Evolutionary conservation across 768 basidiomycete species (phyloP), one percentile per base, ranked within the genome.

Genomic region (Serpula lacrymans): DNA sequence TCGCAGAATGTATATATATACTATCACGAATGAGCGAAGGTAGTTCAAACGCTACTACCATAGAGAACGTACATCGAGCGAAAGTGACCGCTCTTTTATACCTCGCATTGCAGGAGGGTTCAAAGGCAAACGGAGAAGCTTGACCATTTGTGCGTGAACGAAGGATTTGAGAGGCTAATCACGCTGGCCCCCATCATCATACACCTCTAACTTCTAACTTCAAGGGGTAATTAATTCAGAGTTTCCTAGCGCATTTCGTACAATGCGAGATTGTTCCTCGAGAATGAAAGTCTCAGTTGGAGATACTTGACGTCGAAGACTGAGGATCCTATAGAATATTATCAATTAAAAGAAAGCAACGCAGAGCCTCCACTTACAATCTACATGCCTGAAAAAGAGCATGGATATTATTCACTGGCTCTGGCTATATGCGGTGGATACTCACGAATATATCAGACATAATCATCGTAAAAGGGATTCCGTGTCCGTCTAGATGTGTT

Each of bases 181-280:
- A n/a, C n/a, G n/a, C n/a, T n/a, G n/a, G n/a, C n/a, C n/a, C n/a
- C n/a, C n/a, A n/a, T n/a, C n/a, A n/a, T n/a, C n/a, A n/a, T n/a
- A n/a, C n/a, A n/a, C n/a, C n/a, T n/a, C n/a, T n/a, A n/a, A n/a
- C n/a, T n/a, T n/a, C n/a, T n/a, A n/a, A n/a, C n/a, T 20, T 46
- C 45, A 13, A 37, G 24, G n/a, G 43, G 34, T 18, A 46, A 21
- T 33, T 27, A 41, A 17, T 24, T 43, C 20, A 29, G n/a, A 22
- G 12, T 22, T 12, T 29, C 42, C 43, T n/a, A n/a, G n/a, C n/a
- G 22, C 37, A 6, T 26, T 27, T 8, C 37, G 22, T 16, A 27
- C 37, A 13, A 27, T n/a, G 6, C 24, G 37, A 9, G 24, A 38
- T 18, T 38, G 37, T 14, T 38, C 24, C 12, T 23, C 22, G 7